phyloP scores from a whole-genome alignment of 2,329 filamentous ascomycete species.

The Monosporascus sp. region DNA sequence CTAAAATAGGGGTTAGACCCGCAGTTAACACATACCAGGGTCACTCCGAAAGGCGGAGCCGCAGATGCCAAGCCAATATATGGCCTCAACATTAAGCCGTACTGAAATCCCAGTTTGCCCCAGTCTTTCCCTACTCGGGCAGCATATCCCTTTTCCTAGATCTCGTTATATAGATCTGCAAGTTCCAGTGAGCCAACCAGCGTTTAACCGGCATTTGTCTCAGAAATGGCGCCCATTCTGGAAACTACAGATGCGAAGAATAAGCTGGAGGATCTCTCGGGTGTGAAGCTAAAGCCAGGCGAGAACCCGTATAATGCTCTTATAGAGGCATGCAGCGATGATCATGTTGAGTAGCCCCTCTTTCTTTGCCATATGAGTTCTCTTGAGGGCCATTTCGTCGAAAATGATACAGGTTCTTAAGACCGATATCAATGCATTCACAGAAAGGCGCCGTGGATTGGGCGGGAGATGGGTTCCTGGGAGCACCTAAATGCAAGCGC shows the following conservation, averaged over 20 bases:
- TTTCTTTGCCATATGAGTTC: neutral
- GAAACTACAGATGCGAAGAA: constrained; percentile 39
- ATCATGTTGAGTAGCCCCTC: constrained; percentile 50
- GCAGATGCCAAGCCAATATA: neutral
- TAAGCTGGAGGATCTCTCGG: constrained; percentile 51
- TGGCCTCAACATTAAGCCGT: neutral
- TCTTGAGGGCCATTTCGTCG: neutral
- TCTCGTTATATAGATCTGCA: no score
- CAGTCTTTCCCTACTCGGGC: neutral
- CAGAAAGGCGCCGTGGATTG: no score
- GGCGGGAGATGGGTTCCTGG: no score
- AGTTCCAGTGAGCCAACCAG: no score
- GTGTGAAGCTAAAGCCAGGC: constrained; percentile 42
- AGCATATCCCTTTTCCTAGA: neutral
- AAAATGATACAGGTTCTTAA: no score
- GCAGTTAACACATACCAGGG: no score
- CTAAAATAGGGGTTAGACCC: no score
- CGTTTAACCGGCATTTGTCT: neutral
- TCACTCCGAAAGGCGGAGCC: neutral
- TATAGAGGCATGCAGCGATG: constrained; percentile 60
- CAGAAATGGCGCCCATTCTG: constrained; percentile 31
- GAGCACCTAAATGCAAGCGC: neutral
- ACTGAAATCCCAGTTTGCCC: neutral
- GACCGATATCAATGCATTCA: no score
- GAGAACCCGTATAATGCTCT: constrained; percentile 75